Base-by-base conservation (phyloP, 116 monocot genomes). In the Papilionanthe hybrid region DNA sequence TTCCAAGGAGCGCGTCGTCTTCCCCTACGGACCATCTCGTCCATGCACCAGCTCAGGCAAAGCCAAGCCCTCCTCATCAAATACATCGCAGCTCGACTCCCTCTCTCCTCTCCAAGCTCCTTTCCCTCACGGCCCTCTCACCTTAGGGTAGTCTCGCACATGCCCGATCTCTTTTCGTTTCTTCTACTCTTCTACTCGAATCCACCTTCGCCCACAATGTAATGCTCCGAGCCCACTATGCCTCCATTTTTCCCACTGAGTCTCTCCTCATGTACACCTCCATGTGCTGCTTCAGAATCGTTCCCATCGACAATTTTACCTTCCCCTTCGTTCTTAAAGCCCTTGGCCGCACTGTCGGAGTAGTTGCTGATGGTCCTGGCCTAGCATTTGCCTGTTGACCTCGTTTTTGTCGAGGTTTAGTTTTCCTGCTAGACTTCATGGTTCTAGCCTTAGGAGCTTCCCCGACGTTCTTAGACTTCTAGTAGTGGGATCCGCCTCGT, bases 301-400 rank as follows among this genome's bases (percentile, higher is more conserved):
- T n/a, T n/a, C n/a, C n/a, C n/a, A n/a, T n/a, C n/a, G n/a, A 13
- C 55, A 55, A 69, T 63, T 60, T 84, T 80, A 80, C 91, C 74
- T 79, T 82, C 76, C 86, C 88, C 18, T 84, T 88, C 57, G 82
- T 84, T 12, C 86, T 91, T 82, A 88, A 88, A 41, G 84, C 91
- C 27, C 82, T 86, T 29, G 83, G 78, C 29, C 83, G 88, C 7
- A 80, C 83, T 13, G 75, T 66, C 66, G 18, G 66, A 25, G 18
- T 75, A 74, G 81, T 69, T 7, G 5, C 66, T 15, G 78, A 79
- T 23, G 81, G 77, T 0, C 28, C 19, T 42, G 1, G 47, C 80
- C 15, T 68, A 1, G 29, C 20, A 7, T 56, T 83, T 72, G 50
- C 81, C 30, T n/a, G n/a, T n/a, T n/a, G n/a, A n/a, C n/a, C n/a